Evolutionary conservation across 2,329 filamentous ascomycete species (phyloP).

Genomic region (Periconia sp.): DNA sequence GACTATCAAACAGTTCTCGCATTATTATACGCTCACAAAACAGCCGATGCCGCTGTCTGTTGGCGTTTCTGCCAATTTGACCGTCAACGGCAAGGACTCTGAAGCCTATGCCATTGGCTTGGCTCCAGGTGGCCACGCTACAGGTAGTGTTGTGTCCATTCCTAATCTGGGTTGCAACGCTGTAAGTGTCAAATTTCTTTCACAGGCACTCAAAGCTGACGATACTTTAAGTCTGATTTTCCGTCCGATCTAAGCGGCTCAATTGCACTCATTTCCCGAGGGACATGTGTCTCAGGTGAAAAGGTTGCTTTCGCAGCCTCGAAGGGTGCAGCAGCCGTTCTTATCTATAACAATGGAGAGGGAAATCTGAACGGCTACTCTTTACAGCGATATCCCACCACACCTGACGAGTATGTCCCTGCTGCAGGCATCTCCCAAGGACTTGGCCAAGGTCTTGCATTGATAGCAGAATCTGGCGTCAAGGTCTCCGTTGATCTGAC

Average conservation of each 20-base stretch:
- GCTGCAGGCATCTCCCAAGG: slow-evolving; percentile 70
- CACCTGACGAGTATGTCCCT: slow-evolving; percentile 60
- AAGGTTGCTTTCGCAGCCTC: slow-evolving; percentile 69
- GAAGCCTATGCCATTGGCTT: slow-evolving; percentile 34
- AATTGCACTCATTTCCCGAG: slow-evolving; percentile 74
- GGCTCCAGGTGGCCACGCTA: slow-evolving; percentile 38
- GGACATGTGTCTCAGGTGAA: slow-evolving; percentile 71
- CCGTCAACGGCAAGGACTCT: slow-evolving; percentile 34
- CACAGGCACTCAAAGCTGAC: slow-evolving; percentile 3
- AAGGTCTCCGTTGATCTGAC: slow-evolving; percentile 32
- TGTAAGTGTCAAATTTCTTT: slow-evolving; percentile 16
- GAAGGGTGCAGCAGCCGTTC: slow-evolving; percentile 67
- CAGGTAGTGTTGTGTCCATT: slow-evolving; percentile 37
- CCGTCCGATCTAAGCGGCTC: slow-evolving; percentile 63
- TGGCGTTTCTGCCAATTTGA: slow-evolving; percentile 34
- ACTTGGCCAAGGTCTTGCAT: slow-evolving; percentile 63
- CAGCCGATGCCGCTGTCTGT: slow-evolving; percentile 34
- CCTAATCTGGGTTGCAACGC: slow-evolving; percentile 43
- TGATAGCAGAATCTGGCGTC: slow-evolving; percentile 56
- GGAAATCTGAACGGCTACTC: slow-evolving; percentile 57
- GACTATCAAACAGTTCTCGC: slow-evolving; percentile 33
- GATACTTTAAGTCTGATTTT: slow-evolving; percentile 60
- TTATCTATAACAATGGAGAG: slow-evolving; percentile 71
- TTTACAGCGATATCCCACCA: slow-evolving; percentile 58
- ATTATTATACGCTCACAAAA: slow-evolving; percentile 46